Percentiles rank a stretch among this genome's conserved stretches.
These are phyloP conservation scores for Candida gorgasii DNA, from an alignment of 805 yeast species.

Conservation along the genomic window DNA sequence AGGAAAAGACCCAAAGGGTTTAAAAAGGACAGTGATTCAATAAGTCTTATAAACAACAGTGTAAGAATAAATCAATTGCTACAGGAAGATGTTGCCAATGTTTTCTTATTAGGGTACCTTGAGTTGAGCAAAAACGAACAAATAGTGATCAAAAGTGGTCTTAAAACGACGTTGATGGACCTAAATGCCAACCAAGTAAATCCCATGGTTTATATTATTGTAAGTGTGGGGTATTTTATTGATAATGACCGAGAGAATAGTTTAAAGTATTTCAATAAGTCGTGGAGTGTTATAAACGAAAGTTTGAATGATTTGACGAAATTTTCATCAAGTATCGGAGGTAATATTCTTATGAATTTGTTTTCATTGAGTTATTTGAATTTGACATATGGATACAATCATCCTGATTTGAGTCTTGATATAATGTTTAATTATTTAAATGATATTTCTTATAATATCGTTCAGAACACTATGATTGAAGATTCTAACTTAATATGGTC, in stretches of 20 bases:
- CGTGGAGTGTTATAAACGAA: slow-evolving; percentile 32
- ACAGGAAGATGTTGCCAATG: slow-evolving; percentile 18
- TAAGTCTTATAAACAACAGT: slow-evolving; percentile 6
- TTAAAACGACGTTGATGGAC: neutral
- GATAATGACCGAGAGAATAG: slow-evolving; percentile 34
- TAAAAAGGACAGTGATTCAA: neutral
- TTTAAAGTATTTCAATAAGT: slow-evolving; percentile 35
- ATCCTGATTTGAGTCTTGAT: slow-evolving; percentile 35
- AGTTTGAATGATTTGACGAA: neutral
- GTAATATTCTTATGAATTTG: slow-evolving; percentile 44
- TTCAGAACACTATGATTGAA: slow-evolving; percentile 22
- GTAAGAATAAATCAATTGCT: slow-evolving; percentile 24
- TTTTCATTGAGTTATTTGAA: slow-evolving; percentile 46
- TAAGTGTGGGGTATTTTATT: slow-evolving; percentile 44
- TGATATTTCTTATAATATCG: slow-evolving; percentile 35
- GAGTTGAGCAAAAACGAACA: slow-evolving; percentile 12
- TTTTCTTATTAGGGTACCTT: slow-evolving; percentile 31
- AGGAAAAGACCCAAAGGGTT: neutral
- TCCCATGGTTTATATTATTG: slow-evolving; percentile 38
- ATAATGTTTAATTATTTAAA: slow-evolving; percentile 51
- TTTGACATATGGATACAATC: slow-evolving; percentile 36
- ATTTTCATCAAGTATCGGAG: neutral
- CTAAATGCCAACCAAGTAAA: slow-evolving; percentile 34
- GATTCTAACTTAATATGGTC: slow-evolving; percentile 45
- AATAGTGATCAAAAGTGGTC: slow-evolving; percentile 15